Evolutionary conservation across 1,284 basidiomycete species (phyloP), one percentile per base, ranked within the genome.

Genomic region (Sporisorium sorghi): DNA sequence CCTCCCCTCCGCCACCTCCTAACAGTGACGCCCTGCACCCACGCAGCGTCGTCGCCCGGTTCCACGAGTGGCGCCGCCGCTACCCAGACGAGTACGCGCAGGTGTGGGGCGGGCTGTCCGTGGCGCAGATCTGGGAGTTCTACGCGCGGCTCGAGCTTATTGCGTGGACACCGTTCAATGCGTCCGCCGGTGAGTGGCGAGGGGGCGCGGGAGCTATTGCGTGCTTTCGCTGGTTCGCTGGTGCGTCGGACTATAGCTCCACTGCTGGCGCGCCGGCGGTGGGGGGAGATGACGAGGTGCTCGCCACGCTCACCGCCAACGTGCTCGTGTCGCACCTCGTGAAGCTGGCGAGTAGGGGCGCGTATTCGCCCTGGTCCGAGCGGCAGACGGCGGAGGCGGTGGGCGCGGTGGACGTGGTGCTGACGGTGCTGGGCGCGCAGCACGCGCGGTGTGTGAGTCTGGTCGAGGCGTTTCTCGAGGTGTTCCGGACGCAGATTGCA

Each of bases 91-190:
- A 83, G 47, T 83, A 83, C 57, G 52, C 66, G 3, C 58, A 76
- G 42, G 67, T 78, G 2, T 83, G 81, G 81, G 82, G 81, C 28
- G 78, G 81, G 2, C 64, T 83, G 5, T 80, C 80, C 0, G 58
- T 83, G 2, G 73, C 77, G 0, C 73, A 72, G 50, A 75, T 78
- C 11, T 83, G 81, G 82, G 77, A 82, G 28, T 82, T 80, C 40
- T 83, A 77, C 53, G 76, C 75, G 4, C 66, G 82, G 0, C 55
- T 57, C 6, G 80, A 83, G 54, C 26, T 80, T 28, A 57, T 68
- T 0, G 46, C 60, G 1, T 82, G 78, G 77, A 73, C 80, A 12
- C 50, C 63, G 0, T 49, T 77, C 11, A 33, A 12, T 19, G n/a
- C 12, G 54, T 40, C 30, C 42, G 58, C n/a, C 47, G 8, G 48